A percentile compares a stretch with the other conserved stretches of the same genome.
phyloP scores from a whole-genome alignment of 495 filamentous ascomycete species.

The Aspergillus wentii region DNA sequence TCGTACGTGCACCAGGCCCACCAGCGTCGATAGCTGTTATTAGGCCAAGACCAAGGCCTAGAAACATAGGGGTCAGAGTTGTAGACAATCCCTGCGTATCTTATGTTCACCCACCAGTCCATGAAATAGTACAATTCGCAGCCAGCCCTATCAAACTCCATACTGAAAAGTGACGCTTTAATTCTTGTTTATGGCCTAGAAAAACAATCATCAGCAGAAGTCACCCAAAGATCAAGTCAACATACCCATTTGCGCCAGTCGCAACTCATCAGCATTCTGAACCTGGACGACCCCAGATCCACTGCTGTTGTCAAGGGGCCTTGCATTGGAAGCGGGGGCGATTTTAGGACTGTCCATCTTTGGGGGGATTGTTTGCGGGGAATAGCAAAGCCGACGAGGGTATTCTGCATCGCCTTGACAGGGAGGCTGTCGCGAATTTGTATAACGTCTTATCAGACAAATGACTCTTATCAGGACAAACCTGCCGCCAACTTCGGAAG shows the following conservation, averaged over 20 bases:
- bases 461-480: too few relatives aligned
- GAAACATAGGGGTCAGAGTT: background rate
- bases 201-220: too few relatives aligned
- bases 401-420: too few relatives aligned
- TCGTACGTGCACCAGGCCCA: conserved; percentile 31
- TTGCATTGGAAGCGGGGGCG: background rate
- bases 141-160: conserved; percentile 37
- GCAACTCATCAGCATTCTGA: conserved; percentile 31
- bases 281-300: conserved; percentile 12
- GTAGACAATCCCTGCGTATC: background rate
- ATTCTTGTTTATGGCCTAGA: conserved; percentile 34
- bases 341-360: conserved; percentile 1
- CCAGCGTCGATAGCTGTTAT: conserved; percentile 36
- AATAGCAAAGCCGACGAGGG: too few relatives aligned
- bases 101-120: conserved; percentile 22
- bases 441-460: too few relatives aligned
- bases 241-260: conserved; percentile 39
- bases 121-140: conserved; percentile 37
- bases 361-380: too few relatives aligned
- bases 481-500: too few relatives aligned
- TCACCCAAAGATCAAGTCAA: background rate
- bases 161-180: conserved; percentile 34
- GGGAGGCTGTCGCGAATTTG: too few relatives aligned
- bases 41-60: conserved; percentile 33
- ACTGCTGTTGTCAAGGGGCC: background rate